These are phyloP conservation scores for Gnomoniopsis sp. DNA, from an alignment of 2,329 filamentous ascomycete species.

Conservation along the genomic window DNA sequence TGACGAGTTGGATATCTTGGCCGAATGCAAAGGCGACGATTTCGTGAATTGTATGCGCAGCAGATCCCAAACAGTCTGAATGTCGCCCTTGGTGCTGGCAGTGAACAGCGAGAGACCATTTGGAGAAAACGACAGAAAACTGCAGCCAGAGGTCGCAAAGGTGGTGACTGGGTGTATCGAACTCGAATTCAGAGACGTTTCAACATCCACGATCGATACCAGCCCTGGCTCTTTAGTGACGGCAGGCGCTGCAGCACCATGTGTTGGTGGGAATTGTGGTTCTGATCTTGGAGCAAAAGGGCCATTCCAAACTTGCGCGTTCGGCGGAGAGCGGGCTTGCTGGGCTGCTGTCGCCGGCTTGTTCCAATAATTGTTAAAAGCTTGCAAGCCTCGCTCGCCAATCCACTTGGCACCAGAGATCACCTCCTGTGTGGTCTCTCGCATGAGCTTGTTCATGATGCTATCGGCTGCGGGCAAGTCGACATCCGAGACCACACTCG, in stretches of 20 bases:
- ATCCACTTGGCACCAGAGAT: constrained; percentile 74
- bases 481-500: constrained; percentile 62
- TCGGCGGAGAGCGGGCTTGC: constrained; percentile 40
- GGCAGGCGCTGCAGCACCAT: constrained; percentile 58
- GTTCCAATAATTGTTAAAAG: constrained; percentile 81
- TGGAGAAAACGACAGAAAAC: constrained; percentile 75
- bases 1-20: constrained; percentile 37
- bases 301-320: constrained; percentile 46
- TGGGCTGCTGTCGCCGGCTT: constrained; percentile 42
- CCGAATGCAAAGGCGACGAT: constrained; percentile 55
- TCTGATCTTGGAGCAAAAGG: constrained; percentile 45
- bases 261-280: constrained; percentile 70
- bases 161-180: constrained; percentile 64
- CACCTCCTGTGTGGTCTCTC: constrained; percentile 74
- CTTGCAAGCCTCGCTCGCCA: constrained; percentile 71
- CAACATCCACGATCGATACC: constrained; percentile 71
- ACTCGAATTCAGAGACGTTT: constrained; percentile 50
- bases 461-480: constrained; percentile 71
- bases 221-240: constrained; percentile 65
- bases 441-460: constrained; percentile 71
- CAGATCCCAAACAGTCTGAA: constrained; percentile 79
- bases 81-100: constrained; percentile 78
- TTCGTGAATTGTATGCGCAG: constrained; percentile 63
- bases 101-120: constrained; percentile 72
- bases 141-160: constrained; percentile 73